Evolutionary conservation across 352 stramenopile species (phyloP).

Genomic region (Pythium plurisporium): DNA sequence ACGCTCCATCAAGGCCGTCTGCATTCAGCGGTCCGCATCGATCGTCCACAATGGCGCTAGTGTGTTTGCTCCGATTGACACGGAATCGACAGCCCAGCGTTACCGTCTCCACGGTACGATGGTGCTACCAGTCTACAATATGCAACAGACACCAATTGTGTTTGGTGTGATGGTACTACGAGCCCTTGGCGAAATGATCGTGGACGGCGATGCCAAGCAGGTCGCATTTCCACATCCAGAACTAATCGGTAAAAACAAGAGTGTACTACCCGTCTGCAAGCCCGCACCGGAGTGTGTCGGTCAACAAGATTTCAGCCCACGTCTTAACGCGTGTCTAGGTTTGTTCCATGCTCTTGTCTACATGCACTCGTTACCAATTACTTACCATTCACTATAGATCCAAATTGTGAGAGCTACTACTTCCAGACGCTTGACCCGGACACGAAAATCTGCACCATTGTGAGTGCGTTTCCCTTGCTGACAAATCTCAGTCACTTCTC

Average conservation of each 20-base stretch:
- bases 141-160: slow-evolving; percentile 56
- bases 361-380: too few species aligned
- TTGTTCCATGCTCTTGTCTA: too few species aligned
- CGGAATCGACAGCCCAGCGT: slow-evolving; percentile 32
- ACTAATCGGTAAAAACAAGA: background rate
- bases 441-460: slow-evolving; percentile 48
- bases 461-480: slow-evolving; percentile 23
- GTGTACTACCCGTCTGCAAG: slow-evolving; percentile 16
- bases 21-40: slow-evolving; percentile 48
- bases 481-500: background rate
- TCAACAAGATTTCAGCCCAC: slow-evolving; percentile 32
- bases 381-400: too few species aligned
- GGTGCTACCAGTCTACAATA: slow-evolving; percentile 59
- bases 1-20: slow-evolving; percentile 27
- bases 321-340: slow-evolving; percentile 55
- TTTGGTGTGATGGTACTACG: slow-evolving; percentile 57
- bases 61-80: slow-evolving; percentile 42
- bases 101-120: slow-evolving; percentile 48
- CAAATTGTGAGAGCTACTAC: slow-evolving; percentile 56
- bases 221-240: slow-evolving; percentile 14
- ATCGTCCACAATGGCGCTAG: slow-evolving; percentile 51
- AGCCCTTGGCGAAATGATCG: slow-evolving; percentile 33
- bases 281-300: slow-evolving; percentile 26
- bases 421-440: slow-evolving; percentile 47
- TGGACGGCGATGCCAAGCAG: slow-evolving; percentile 43